phyloP scores from a whole-genome alignment of 345 rosid species.

The Camelina neglecta region DNA sequence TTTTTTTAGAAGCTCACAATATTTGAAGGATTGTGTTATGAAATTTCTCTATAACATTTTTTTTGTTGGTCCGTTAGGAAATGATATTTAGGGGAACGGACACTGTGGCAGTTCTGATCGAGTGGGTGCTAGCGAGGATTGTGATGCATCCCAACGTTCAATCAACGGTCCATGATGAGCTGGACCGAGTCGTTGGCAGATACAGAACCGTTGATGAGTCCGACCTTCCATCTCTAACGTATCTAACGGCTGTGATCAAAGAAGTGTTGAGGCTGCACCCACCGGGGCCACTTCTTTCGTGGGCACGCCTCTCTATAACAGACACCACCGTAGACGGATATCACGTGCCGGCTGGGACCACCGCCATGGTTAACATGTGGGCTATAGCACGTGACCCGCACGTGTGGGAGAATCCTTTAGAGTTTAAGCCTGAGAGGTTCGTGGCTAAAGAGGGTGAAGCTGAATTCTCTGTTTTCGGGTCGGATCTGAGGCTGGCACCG shows the following conservation, averaged over 20 bases:
- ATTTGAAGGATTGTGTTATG: background rate
- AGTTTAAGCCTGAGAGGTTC: slow-evolving; percentile 74
- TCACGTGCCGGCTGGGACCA: slow-evolving; percentile 86
- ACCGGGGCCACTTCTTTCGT: slow-evolving; percentile 92
- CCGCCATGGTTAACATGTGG: slow-evolving; percentile 98
- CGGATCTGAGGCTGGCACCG: slow-evolving; percentile 87
- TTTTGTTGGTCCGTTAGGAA: slow-evolving; percentile 54
- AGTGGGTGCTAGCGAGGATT: slow-evolving; percentile 89
- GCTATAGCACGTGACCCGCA: slow-evolving; percentile 80
- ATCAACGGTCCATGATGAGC: slow-evolving; percentile 70
- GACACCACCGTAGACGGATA: slow-evolving; percentile 74
- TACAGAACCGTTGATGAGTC: slow-evolving; percentile 62
- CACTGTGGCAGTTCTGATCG: slow-evolving; percentile 83
- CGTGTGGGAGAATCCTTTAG: slow-evolving; percentile 67
- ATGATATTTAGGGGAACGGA: slow-evolving; percentile 94
- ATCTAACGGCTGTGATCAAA: slow-evolving; percentile 74
- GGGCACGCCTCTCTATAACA: slow-evolving; percentile 81
- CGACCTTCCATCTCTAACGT: slow-evolving; percentile 51
- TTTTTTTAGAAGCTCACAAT: background rate
- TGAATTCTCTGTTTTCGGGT: slow-evolving; percentile 76
- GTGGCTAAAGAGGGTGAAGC: slow-evolving; percentile 46
- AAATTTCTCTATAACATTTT: background rate
- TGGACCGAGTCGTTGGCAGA: slow-evolving; percentile 67
- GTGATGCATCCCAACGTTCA: slow-evolving; percentile 68
- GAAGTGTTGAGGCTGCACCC: slow-evolving; percentile 88